A percentile compares a stretch with the other conserved stretches of the same genome.
phyloP scores from a whole-genome alignment of 2,329 filamentous ascomycete species.

The Paradendryphiella salina region DNA sequence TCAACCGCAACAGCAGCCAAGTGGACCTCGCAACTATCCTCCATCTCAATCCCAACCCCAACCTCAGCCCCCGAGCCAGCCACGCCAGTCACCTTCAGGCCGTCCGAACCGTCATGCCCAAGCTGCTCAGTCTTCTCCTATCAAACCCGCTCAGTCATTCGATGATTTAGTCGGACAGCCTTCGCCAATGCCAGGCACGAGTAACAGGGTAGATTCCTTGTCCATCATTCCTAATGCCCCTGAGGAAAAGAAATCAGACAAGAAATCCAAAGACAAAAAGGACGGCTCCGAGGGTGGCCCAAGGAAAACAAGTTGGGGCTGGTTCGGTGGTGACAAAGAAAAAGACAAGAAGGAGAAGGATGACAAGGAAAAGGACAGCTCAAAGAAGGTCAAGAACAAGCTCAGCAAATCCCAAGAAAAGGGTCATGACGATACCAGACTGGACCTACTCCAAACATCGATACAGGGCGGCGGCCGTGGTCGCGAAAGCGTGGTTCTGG shows the following conservation, averaged over 20 bases:
- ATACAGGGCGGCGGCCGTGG: conserved; percentile 69
- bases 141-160: conserved; percentile 55
- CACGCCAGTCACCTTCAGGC: conserved; percentile 26
- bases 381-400: conserved; percentile 61
- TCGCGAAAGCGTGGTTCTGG: conserved; percentile 81
- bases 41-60: conserved; percentile 6
- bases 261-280: conserved; percentile 71
- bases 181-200: conserved; percentile 71
- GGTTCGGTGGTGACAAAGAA: conserved; percentile 68
- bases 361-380: conserved; percentile 45
- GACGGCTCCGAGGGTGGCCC: conserved; percentile 64
- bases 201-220: conserved; percentile 70
- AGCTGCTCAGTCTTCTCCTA: conserved; percentile 41
- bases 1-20: conserved; percentile 18
- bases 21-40: conserved; percentile 22
- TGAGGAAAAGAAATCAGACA: conserved; percentile 73
- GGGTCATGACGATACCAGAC: conserved; percentile 73
- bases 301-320: conserved; percentile 83
- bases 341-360: conserved; percentile 68
- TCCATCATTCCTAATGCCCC: conserved; percentile 77
- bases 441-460: conserved; percentile 85
- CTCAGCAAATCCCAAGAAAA: conserved; percentile 63
- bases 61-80: conserved; percentile 23
- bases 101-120: conserved; percentile 39
- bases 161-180: conserved; percentile 68